These are phyloP conservation scores for Cladophialophora chaetospira DNA, from an alignment of 2,329 filamentous ascomycete genomes.

Conservation along the genomic window DNA sequence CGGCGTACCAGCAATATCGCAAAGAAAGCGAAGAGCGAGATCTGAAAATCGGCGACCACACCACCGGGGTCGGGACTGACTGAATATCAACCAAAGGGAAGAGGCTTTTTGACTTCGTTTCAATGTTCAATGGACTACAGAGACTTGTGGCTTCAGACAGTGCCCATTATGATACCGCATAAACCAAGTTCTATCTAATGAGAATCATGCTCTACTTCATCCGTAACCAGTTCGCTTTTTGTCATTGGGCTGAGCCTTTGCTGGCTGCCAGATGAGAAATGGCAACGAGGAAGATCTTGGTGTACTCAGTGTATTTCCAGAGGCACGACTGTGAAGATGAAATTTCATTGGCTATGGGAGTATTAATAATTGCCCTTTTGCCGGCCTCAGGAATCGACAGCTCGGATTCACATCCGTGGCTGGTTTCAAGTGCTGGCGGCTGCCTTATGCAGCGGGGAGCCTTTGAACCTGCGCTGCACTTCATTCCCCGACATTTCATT, in stretches of 20 bases:
- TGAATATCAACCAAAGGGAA: constrained; percentile 26
- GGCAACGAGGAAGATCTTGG: not conserved
- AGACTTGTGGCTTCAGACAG: constrained; percentile 8
- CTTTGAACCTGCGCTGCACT: not conserved
- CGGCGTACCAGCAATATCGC: constrained; percentile 45
- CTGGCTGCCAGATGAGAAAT: not conserved
- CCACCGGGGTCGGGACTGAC: constrained; percentile 35
- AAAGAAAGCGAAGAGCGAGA: constrained; percentile 37
- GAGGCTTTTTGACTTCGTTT: constrained; percentile 13
- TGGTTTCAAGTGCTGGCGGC: not conserved
- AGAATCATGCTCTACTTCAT: not conserved
- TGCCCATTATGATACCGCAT: constrained; percentile 25
- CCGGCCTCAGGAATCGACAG: not conserved
- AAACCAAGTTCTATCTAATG: constrained; percentile 15
- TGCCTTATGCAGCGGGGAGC: not conserved
- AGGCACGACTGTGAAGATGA: too few relatives aligned
- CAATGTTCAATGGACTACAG: constrained; percentile 2
- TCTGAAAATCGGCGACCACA: constrained; percentile 29
- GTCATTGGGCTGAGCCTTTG: not conserved
- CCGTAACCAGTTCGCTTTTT: not conserved
- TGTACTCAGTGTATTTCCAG: too few relatives aligned
- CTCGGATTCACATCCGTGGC: not conserved
- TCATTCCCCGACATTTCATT: not conserved
- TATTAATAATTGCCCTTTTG: not conserved
- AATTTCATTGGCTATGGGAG: not conserved